Base-by-base conservation (phyloP, 345 rosid species). In the Melaleuca quinquenervia region DNA sequence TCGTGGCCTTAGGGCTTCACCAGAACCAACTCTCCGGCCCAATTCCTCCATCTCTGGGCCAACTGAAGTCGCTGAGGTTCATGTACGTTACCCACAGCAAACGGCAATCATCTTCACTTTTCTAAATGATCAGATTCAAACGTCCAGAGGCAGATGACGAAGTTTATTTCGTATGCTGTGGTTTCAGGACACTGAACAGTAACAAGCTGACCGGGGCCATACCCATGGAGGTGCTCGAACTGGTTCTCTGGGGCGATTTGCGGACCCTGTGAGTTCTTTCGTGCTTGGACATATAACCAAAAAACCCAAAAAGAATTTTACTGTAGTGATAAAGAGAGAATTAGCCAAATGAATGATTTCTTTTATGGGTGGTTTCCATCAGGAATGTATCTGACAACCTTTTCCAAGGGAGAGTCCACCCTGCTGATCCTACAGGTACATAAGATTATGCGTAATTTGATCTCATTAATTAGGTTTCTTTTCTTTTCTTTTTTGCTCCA, bases 361-460 rank as follows among this genome's bases (percentile, higher is more conserved):
- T 27, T 51, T 48, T 27, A 44, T 50, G 84, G 27, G 26, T 32
- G 20, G n/a, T 50, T 78, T 50, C 82, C 21, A 11, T 48, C 90
- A 92, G 95, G 91, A 90, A 93, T 50, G 91, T 91, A 26, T 89
- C 93, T 10, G 84, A 89, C 76, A 93, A 91, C 74, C 21, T 32
- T 12, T 48, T 93, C 70, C 41, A 49, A 6, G 95, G 92, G 50
- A 90, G 88, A 26, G 85, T 88, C 82, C 89, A 27, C 8, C 14
- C 88, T 48, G n/a, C 27, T 21, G 85, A 90, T n/a, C 41, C 87
- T 26, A 86, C 84, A 84, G 88, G 92, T 92, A 90, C 41, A 26
- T 15, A 20, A 44, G 32, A 45, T 53, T 7, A 32, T 9, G 41
- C 5, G 10, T 36, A 3, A 20, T n/a, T 18, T 15, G 41, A 52